phyloP scores from a whole-genome alignment of 1,284 basidiomycete genomes.

The Mrakiaceae sp. region DNA sequence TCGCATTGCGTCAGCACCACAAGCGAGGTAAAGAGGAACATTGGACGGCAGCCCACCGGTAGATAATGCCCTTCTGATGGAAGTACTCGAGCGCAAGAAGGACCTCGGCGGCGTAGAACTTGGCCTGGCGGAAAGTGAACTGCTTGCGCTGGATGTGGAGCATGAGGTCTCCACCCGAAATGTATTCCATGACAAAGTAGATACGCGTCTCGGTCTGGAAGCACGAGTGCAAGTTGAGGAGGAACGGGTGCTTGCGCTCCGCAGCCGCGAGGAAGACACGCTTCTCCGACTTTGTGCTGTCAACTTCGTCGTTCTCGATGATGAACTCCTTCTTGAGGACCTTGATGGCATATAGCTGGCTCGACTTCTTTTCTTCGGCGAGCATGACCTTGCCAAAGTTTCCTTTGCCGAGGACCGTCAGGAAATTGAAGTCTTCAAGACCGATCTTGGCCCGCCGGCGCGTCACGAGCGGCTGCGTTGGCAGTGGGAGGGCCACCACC shows the following conservation, averaged over 20 bases:
- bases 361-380: slow-evolving; percentile 91
- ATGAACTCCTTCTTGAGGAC: slow-evolving; percentile 99
- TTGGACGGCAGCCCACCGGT: slow-evolving; percentile 43
- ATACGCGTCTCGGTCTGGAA: slow-evolving; percentile 99
- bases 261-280: slow-evolving; percentile 88
- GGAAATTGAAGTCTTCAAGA: slow-evolving; percentile 97
- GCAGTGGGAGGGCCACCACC: slow-evolving; percentile 22
- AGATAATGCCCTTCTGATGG: slow-evolving; percentile 94
- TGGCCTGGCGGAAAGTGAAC: slow-evolving; percentile 72
- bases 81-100: slow-evolving; percentile 95
- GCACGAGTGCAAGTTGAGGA: slow-evolving; percentile 93
- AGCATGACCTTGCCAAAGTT: slow-evolving; percentile 99
- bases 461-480: slow-evolving; percentile 12
- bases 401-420: slow-evolving; percentile 96
- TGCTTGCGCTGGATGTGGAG: slow-evolving; percentile 70
- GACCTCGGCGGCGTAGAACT: slow-evolving; percentile 98
- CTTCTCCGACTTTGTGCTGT: slow-evolving; percentile 98
- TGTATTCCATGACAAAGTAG: slow-evolving; percentile 72
- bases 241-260: slow-evolving; percentile 91
- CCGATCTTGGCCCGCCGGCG: slow-evolving; percentile 65
- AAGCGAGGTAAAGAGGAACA: neutral
- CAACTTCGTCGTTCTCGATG: slow-evolving; percentile 99
- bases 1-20: neutral
- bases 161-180: slow-evolving; percentile 70
- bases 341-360: slow-evolving; percentile 93